Percentiles rank a stretch among this genome's conserved stretches.
These are phyloP conservation scores for Colletotrichum abscissum DNA, from an alignment of 2,329 filamentous ascomycete species.

Conservation along the genomic window DNA sequence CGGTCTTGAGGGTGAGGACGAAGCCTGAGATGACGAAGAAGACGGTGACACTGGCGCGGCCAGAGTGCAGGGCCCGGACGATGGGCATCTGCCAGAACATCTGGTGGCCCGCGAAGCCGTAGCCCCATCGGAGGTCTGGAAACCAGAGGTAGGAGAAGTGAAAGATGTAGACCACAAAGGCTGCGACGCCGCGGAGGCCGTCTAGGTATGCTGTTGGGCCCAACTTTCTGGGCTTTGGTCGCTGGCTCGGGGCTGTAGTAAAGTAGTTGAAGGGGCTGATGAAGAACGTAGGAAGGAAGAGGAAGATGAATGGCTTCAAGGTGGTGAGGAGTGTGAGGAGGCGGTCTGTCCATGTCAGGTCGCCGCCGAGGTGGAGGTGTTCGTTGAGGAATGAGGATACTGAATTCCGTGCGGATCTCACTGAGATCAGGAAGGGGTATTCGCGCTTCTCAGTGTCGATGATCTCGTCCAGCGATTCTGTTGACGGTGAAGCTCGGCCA, in stretches of 20 bases:
- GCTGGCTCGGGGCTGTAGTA: accelerated
- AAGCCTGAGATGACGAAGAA: conserved; percentile 75
- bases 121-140: conserved; percentile 43
- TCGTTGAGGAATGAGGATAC: conserved; percentile 14
- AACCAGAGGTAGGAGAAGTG: conserved; percentile 51
- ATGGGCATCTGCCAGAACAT: conserved; percentile 61
- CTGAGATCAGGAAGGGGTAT: background rate
- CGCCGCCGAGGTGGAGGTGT: background rate
- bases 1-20: conserved; percentile 63
- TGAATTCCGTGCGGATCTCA: conserved; percentile 6
- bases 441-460: background rate
- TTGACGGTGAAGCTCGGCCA: background rate
- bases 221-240: conserved; percentile 35
- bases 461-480: background rate
- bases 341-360: background rate
- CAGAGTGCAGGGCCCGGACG: conserved; percentile 63
- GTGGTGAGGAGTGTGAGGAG: background rate
- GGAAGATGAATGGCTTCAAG: background rate
- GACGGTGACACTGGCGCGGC: conserved; percentile 66
- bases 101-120: conserved; percentile 55
- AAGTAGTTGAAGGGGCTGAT: background rate
- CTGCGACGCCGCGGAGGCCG: conserved; percentile 66
- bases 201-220: conserved; percentile 67
- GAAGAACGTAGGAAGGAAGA: conserved; percentile 2
- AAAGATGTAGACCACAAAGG: conserved; percentile 66